Base-by-base conservation (phyloP, 2,329 filamentous ascomycete genomes). In the Cladophialophora psammophila region DNA sequence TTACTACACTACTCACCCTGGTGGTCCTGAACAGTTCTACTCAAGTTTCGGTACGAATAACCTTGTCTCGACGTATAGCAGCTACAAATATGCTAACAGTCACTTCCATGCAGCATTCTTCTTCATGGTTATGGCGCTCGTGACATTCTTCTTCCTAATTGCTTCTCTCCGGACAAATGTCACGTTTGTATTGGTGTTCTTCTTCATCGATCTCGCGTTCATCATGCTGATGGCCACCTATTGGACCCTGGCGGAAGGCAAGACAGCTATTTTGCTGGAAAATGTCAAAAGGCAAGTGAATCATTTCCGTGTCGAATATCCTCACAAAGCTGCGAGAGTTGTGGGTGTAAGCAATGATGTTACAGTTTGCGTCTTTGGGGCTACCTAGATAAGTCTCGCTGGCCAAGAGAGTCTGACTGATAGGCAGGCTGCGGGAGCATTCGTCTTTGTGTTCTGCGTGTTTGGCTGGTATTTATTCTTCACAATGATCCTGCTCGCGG, bases 81-180 rank as follows among this genome's bases (percentile, higher is more conserved):
- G 61, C 26, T 7, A 0, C 34, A 18, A 18, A 9, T 6, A 15
- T 12, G 66, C 74, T 65, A 63, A 69, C 36, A 38, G 62, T 1
- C 45, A 50, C 69, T 69, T 75, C 71, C 26, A 3, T 64, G 45
- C 36, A 85, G 78, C 20, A 91, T 90, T 80, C 86, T 89, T 79
- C 82, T 88, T 59, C 75, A 75, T 91, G 64, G 84, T 84, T 67
- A 90, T 91, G 88, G 86, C 80, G 2, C 67, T 91, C 15, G 78
- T 92, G 31, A 87, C 85, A 75, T 76, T 91, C 67, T 75, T 92
- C 71, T 92, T 86, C 79, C 79, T 91, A 55, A 80, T 93, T 74
- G 90, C 88, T 78, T 84, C 90, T 0, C 79, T 92, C 18, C 87
- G 91, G 54, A 92, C 89, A 26, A 93, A 93, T 75, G 60, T 91